Evolutionary conservation across 345 rosid genomes (phyloP).

Genomic region (Combretum micranthum): DNA sequence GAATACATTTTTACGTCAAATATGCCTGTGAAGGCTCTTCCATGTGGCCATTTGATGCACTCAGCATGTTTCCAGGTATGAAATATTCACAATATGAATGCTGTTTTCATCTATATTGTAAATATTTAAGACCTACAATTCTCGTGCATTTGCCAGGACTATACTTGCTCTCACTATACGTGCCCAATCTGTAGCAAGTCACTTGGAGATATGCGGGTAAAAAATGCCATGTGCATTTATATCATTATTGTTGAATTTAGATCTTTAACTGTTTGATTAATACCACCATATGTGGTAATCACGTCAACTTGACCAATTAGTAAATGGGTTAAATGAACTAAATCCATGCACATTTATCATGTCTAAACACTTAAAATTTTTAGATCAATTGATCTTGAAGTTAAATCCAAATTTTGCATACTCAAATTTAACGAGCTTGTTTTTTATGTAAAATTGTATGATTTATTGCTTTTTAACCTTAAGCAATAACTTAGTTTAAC

Average conservation of each 20-base stretch:
- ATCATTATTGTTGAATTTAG: not conserved
- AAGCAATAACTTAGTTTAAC: too few species aligned
- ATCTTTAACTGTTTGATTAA: not conserved
- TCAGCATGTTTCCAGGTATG: conserved; percentile 73
- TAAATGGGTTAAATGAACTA: too few species aligned
- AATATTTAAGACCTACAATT: not conserved
- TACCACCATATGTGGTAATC: not conserved
- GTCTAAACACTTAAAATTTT: too few species aligned
- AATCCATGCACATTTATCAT: too few species aligned
- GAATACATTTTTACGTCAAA: conserved; percentile 69
- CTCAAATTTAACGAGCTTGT: too few species aligned
- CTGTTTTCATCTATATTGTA: too few species aligned
- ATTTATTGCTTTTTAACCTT: too few species aligned
- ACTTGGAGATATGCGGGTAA: conserved; percentile 89
- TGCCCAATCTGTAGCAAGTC: conserved; percentile 94
- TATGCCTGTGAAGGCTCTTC: conserved; percentile 63
- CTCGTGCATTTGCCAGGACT: conserved; percentile 43
- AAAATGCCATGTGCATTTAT: conserved; percentile 7
- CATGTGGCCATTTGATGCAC: conserved; percentile 90
- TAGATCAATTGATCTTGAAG: too few species aligned
- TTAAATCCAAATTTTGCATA: too few species aligned
- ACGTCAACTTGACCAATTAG: too few species aligned
- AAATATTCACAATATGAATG: not conserved
- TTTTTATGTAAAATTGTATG: too few species aligned
- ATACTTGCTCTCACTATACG: conserved; percentile 63